These are phyloP conservation scores for Ceratocystis colombiana DNA, from an alignment of 2,329 filamentous ascomycete species.

Conservation along the genomic window DNA sequence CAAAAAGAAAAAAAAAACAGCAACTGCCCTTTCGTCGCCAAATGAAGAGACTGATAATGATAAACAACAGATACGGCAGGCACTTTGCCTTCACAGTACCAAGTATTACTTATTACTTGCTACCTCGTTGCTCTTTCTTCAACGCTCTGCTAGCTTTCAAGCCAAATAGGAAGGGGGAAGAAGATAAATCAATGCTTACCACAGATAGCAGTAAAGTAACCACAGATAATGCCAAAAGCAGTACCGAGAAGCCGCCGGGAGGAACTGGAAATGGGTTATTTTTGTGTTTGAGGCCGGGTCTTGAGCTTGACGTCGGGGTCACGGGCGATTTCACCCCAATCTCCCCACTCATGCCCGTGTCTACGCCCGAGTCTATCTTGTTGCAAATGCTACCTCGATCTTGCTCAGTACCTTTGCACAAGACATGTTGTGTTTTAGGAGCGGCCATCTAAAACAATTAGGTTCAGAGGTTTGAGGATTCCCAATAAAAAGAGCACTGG, in stretches of 20 bases:
- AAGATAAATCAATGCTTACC: slow-evolving; percentile 16
- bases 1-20: not conserved
- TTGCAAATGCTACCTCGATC: not conserved
- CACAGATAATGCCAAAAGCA: slow-evolving; percentile 17
- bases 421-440: too few species aligned
- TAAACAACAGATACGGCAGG: too few species aligned
- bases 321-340: not conserved
- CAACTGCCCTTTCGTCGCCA: not conserved
- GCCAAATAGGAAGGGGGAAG: too few species aligned
- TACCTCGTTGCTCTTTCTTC: too few species aligned
- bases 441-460: too few species aligned
- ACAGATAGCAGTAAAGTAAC: slow-evolving; percentile 15
- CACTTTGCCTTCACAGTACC: too few species aligned
- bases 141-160: too few species aligned
- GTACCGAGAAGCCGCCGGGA: slow-evolving; percentile 18
- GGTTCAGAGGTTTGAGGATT: too few species aligned
- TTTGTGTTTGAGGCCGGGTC: not conserved
- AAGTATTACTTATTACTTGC: too few species aligned
- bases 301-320: not conserved
- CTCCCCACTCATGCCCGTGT: not conserved
- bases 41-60: too few species aligned
- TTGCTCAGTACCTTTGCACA: not conserved
- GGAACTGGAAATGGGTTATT: not conserved
- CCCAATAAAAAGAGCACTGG: too few species aligned
- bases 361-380: not conserved